Percentiles rank a stretch among this genome's conserved stretches.
Evolutionary conservation across 768 basidiomycete genomes (phyloP).

Genomic region (Russula griseocarnosa): DNA sequence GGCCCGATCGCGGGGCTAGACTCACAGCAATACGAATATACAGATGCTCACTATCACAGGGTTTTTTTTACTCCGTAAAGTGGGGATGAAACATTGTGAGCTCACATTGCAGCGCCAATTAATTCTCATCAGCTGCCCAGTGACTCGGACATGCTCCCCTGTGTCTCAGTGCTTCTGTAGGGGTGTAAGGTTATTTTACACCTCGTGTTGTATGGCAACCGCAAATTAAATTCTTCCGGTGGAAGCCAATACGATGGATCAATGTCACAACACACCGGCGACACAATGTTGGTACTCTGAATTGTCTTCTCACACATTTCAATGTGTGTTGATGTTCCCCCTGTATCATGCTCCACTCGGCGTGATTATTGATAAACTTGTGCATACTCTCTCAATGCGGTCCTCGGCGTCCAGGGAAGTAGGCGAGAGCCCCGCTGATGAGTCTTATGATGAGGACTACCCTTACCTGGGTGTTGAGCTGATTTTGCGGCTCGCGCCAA

Average conservation of each 20-base stretch:
- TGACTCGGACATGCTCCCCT: background rate
- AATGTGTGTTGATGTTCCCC: background rate
- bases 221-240: background rate
- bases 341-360: background rate
- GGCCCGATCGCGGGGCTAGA: background rate
- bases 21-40: background rate
- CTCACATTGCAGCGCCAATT: background rate
- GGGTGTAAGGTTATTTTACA: background rate
- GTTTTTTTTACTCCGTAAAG: constrained; percentile 13
- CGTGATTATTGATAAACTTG: background rate
- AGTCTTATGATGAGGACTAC: background rate
- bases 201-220: background rate
- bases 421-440: background rate
- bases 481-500: background rate
- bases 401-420: background rate
- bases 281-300: too few species aligned
- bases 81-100: background rate
- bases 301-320: background rate
- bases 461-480: background rate
- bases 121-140: background rate
- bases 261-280: background rate
- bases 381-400: background rate
- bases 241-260: background rate
- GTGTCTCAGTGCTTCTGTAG: background rate
- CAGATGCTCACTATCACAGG: constrained; percentile 1